Conservation (phyloP, 108 stramenopile species). For the Asterionellopsis glacialis region DNA sequence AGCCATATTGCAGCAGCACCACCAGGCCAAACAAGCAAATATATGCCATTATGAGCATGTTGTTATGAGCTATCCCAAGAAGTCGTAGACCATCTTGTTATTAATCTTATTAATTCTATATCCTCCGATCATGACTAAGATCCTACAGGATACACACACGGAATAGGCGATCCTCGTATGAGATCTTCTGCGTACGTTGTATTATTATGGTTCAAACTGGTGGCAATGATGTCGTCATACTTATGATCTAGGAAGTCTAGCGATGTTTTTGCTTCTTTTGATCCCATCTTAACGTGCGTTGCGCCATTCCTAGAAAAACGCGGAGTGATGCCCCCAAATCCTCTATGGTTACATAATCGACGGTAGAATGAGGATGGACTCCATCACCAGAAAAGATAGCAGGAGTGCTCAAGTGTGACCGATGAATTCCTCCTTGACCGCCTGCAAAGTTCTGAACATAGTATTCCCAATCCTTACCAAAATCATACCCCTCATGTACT, state of each 20-base stretch:
- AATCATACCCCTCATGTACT: not conserved
- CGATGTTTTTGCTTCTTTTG: not conserved
- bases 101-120: too few species aligned
- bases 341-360: not conserved
- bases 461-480: conserved; percentile 5
- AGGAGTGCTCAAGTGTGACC: not conserved
- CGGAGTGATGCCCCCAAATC: conserved; percentile 2
- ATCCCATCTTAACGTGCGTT: too few species aligned
- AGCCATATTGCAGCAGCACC: too few species aligned
- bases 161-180: not conserved
- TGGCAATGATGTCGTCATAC: conserved; percentile 1
- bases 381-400: conserved; percentile 4
- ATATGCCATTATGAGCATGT: too few species aligned
- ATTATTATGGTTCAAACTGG: conserved; percentile 1
- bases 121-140: too few species aligned
- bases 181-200: conserved; percentile 1
- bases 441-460: conserved; percentile 3
- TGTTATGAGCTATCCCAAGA: too few species aligned
- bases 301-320: not conserved
- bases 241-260: conserved; percentile 1
- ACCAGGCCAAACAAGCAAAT: too few species aligned
- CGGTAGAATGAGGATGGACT: not conserved
- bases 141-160: not conserved
- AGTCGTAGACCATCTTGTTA: too few species aligned
- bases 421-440: not conserved